Conservation (phyloP, 306 rosid species). For the Vachellia collinsii region DNA sequence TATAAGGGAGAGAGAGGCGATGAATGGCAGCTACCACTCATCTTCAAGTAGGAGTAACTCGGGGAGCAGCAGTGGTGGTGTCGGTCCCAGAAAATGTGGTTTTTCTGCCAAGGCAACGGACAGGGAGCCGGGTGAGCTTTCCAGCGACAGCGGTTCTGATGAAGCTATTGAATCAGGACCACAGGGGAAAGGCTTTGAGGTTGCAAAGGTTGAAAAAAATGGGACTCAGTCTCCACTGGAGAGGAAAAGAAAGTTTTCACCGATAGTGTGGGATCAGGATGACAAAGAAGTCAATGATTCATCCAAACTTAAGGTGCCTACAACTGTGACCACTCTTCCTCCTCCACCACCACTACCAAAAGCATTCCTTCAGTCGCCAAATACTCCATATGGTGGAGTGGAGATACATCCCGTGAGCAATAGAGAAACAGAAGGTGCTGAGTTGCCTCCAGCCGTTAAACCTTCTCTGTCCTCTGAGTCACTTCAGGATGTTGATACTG, state of each 20-base stretch:
- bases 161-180: slow-evolving; percentile 72
- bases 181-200: slow-evolving; percentile 45
- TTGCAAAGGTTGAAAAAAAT: slow-evolving; percentile 48
- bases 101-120: slow-evolving; percentile 57
- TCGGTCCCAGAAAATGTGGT: slow-evolving; percentile 63
- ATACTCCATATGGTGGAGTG: slow-evolving; percentile 48
- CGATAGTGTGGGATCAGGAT: slow-evolving; percentile 94
- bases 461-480: slow-evolving; percentile 36
- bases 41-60: slow-evolving; percentile 78
- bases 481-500: slow-evolving; percentile 27
- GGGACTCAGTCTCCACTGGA: slow-evolving; percentile 48
- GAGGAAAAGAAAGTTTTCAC: slow-evolving; percentile 91
- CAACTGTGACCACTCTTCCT: slow-evolving; percentile 45
- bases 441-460: slow-evolving; percentile 38
- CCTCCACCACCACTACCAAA: slow-evolving; percentile 61
- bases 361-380: slow-evolving; percentile 52
- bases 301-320: slow-evolving; percentile 50
- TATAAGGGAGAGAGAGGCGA: slow-evolving; percentile 56
- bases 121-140: slow-evolving; percentile 94
- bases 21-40: slow-evolving; percentile 57
- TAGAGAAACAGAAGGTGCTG: slow-evolving; percentile 37
- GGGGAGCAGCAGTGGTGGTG: slow-evolving; percentile 58
- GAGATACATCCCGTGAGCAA: slow-evolving; percentile 44
- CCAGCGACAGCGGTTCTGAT: slow-evolving; percentile 95
- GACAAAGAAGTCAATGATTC: slow-evolving; percentile 56